Base-by-base conservation (phyloP, 805 yeast species). In the Yarrowia osloensis region DNA sequence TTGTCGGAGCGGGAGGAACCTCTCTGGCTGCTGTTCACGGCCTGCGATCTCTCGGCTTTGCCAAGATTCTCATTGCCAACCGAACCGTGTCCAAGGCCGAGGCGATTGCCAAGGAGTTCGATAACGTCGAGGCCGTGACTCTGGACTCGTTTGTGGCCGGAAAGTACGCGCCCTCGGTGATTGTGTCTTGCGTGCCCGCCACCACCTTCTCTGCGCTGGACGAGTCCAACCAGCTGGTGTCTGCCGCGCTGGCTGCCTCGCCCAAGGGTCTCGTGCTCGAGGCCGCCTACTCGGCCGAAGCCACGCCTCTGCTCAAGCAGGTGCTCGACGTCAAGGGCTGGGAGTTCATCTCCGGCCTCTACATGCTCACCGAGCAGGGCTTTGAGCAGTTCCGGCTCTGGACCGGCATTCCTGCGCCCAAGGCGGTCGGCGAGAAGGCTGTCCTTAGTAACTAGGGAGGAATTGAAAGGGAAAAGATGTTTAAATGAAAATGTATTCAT, bases 1-100 rank as follows among this genome's bases (percentile, higher is more conserved):
- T 95, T 52, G 81, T 95, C 70, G 99, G 99, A 63, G 97, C 97
- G 22, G 99, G 99, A 47, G 99, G 99, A 50, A 93, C 99, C 28
- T 88, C 97, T 0, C 84, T 97, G 73, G 97, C 99, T 47, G 98
- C 98, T 0, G 86, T 90, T 17, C 92, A 85, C 76, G 98, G 99
- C 0, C 81, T 95, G 70, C 84, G 86, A 74, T 74, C 85, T 69
- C 79, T 94, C 80, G 97, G 97, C 2, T 91, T 96, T 76, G 72
- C 79, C 24, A 86, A 81, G 71, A 90, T 94, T 68, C 91, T 86
- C 79, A 81, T 94, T 81, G 75, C 90, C 68, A 94, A 93, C 80
- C 86, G 98, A 76, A 91, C 97, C 1, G 75, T 79, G 0, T 79
- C 87, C 9, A 91, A 91, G 74, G 80, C 91, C 65, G 74, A 76